phyloP scores from a whole-genome alignment of 2,329 filamentous ascomycete genomes.

The Fusarium albosuccineum region DNA sequence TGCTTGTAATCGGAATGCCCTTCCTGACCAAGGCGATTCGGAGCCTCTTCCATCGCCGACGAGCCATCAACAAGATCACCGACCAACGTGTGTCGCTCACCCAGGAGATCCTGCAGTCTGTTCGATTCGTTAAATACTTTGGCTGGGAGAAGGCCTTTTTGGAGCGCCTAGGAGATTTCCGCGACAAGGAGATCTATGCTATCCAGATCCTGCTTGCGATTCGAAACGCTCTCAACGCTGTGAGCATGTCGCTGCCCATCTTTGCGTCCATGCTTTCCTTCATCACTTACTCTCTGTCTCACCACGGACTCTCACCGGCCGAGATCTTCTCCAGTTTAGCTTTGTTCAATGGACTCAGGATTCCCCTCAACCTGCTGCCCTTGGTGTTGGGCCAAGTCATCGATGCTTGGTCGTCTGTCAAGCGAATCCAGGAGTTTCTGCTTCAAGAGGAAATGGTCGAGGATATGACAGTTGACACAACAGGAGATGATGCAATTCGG shows the following conservation, averaged over 20 bases:
- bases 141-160: constrained; percentile 94
- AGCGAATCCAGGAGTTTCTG: constrained; percentile 89
- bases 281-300: constrained; percentile 79
- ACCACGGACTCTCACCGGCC: constrained; percentile 78
- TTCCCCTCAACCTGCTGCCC: constrained; percentile 90
- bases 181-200: constrained; percentile 81
- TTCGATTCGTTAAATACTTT: constrained; percentile 96
- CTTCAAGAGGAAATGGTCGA: constrained; percentile 87
- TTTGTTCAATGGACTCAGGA: constrained; percentile 89
- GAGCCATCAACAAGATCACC: constrained; percentile 90
- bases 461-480: constrained; percentile 67
- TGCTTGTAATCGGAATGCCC: constrained; percentile 84
- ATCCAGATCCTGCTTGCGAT: constrained; percentile 88
- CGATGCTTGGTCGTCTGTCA: constrained; percentile 87
- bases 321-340: constrained; percentile 91
- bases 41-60: constrained; percentile 79
- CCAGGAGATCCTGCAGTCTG: constrained; percentile 90
- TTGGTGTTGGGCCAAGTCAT: constrained; percentile 90
- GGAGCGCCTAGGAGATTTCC: constrained; percentile 78
- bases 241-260: constrained; percentile 88
- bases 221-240: constrained; percentile 85
- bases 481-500: constrained; percentile 77
- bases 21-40: constrained; percentile 82
- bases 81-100: constrained; percentile 92
- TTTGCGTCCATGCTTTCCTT: constrained; percentile 97